Evolutionary conservation across 768 basidiomycete genomes (phyloP), one percentile per base, ranked within the genome.

Genomic region (Boletus rubropictus): DNA sequence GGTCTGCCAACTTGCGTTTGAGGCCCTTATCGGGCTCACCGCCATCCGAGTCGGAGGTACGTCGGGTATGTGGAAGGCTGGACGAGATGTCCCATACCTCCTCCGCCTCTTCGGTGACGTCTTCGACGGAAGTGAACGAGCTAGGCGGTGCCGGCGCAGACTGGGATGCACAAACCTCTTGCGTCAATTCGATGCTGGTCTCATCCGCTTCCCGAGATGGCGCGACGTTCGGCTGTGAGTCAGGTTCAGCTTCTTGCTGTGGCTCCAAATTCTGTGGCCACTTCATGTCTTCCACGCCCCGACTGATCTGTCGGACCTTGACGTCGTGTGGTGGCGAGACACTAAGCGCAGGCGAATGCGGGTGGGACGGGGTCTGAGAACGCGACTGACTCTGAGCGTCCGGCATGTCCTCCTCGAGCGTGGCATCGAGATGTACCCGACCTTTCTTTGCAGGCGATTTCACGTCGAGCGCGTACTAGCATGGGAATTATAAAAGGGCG

Each of bases 361-460:
- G 57, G 17, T 59, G 39, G 5, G 68, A 62, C 3, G 66, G 65
- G 0, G 63, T 66, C 33, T 55, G 56, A n/a, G 65, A 61, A 44
- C 54, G 62, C 57, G 42, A 78, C 74, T 40, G 74, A 70, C 18
- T 75, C 72, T 52, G 58, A 11, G 54, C 62, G 55, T 82, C 79
- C 21, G 32, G 33, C 37, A 33, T 51, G 36, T 80, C 77, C 63
- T 87, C 84, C 50, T 85, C 82, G 46, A 74, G 74, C 0, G 84
- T 81, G 42, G 79, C 63, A 55, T 78, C 82, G 42, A 88, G 69
- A 11, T 74, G 71, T 22, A 77, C 70, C 42, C 84, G 73, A 57
- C 88, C 87, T 73, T 86, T 89, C 75, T 89, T 89, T 32, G 84
- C 78, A 2, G 84, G 85, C 4, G 80, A 78, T 62, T 76, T 80